Evolutionary conservation across 2,329 filamentous ascomycete genomes (phyloP), one percentile per base, ranked within the genome.

Genomic region (Pseudopithomyces chartarum): DNA sequence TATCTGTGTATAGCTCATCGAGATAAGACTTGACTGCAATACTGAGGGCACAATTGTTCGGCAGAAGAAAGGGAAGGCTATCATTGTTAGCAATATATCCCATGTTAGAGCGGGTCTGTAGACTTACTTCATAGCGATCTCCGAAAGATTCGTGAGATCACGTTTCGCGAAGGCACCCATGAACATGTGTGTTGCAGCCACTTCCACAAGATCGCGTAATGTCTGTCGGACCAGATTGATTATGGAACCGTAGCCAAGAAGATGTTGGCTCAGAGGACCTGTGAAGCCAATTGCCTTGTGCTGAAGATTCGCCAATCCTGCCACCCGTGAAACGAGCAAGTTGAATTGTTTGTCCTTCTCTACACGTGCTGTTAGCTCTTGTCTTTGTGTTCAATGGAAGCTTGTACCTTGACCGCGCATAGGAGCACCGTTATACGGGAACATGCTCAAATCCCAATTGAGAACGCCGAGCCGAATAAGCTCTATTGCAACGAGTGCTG

Each of bases 271-370:
- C 1, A 99, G 83, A 1, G 95, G 94, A 0, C 95, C 95, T 1
- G 94, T 97, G 76, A 97, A 99, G 29, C 95, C 95, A 65, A 94
- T 93, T 3, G 85, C 83, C 65, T 91, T 85, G 73, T 99, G 95
- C 32, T 88, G 86, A 59, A 98, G 82, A 69, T 90, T 91, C 50
- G 92, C 85, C 56, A 98, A 81, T 52, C 90, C 92, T 13, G 93
- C 91, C 59, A 93, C 89, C 38, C 95, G 89, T 64, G 92, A 95
- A 67, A 98, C 87, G 43, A 99, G 83, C 54, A 95, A 84, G 43
- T 92, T 87, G 68, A 89, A 89, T 32, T 85, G 82, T 73, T 90
- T 92, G 63, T 97, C 92, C 39, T 90, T 86, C 3, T 90, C 90
- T 72, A 73, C 46, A 73, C 46, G 36, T 26, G 42, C 19, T 60